Conservation (phyloP, 345 rosid genomes). For the Noccaea caerulescens region DNA sequence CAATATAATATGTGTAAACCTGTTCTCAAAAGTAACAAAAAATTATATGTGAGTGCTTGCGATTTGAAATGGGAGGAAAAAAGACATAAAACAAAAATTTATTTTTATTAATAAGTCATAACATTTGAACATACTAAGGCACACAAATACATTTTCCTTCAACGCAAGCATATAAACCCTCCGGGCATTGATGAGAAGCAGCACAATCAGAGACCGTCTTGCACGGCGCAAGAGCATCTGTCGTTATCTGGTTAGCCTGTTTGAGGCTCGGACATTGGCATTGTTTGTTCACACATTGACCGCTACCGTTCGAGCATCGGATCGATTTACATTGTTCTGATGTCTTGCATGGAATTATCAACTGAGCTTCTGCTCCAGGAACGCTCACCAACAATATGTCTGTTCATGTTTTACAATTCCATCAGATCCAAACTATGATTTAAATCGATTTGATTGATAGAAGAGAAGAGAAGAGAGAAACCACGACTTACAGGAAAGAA, state of each 20-base stretch:
- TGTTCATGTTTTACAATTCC: background rate
- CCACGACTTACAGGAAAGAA: constrained; percentile 27
- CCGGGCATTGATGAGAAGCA: background rate
- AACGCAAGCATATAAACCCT: background rate
- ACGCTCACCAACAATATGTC: constrained; percentile 20
- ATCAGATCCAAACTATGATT: constrained; percentile 2
- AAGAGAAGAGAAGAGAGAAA: constrained; percentile 2
- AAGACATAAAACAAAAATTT: background rate
- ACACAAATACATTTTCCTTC: constrained; percentile 16
- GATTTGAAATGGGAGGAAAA: background rate
- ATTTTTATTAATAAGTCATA: constrained; percentile 11
- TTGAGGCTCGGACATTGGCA: constrained; percentile 33
- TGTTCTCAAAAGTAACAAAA: too few species aligned
- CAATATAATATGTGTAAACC: too few species aligned
- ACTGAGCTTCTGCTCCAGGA: constrained; percentile 34
- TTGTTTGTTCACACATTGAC: constrained; percentile 31
- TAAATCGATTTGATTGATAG: background rate
- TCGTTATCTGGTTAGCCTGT: background rate
- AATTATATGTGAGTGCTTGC: background rate
- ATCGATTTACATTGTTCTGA: constrained; percentile 22
- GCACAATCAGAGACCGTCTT: background rate
- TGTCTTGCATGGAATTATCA: constrained; percentile 33
- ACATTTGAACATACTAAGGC: background rate
- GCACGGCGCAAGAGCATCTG: background rate
- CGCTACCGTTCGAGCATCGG: constrained; percentile 28